Base-by-base conservation (phyloP, 768 basidiomycete genomes). In the Suillus plorans region DNA sequence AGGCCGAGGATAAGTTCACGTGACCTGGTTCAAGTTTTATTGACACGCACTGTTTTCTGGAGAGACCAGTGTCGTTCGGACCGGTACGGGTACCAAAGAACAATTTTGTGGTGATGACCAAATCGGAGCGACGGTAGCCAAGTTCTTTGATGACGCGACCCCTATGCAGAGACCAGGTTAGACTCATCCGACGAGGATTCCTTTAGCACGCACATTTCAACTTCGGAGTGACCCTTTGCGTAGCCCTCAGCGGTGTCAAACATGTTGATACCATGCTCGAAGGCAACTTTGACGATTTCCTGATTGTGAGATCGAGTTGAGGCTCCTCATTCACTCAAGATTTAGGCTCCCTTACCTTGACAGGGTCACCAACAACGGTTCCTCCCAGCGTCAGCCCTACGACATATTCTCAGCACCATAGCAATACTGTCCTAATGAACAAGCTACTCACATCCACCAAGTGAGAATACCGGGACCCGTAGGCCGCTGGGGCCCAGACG, bases 81-180 rank as follows among this genome's bases (percentile, higher is more conserved):
- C 83, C 84, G 20, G 72, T 69, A 39, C 81, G 74, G 36, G 82
- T 81, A 41, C 86, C 86, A 67, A 86, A 86, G 78, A 82, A 88
- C 68, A 87, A 42, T 67, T 87, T 87, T 67, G 85, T 87, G 37
- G 84, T 80, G 67, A 88, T 76, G 70, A 88, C 72, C 67, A 85
- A 61, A 63, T 87, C 85, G 28, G 74, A 71, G 41, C 85, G 78
- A 52, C 80, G 79, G 71, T 81, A 80, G 7, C 82, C 82, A 36
- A 85, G 80, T 68, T 86, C 85, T 72, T 79, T 80, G 73, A 87
- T 79, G 37, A 83, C 87, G 18, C 83, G 80, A 37, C 87, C 86
- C 69, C 79, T 80, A 60, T 42, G 8, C 16, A 41, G 37, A 13
- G 28, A 18, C 14, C 55, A 34, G 2, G 25, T 59, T 4, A 59